Percentiles rank a stretch among this genome's conserved stretches.
Conservation (phyloP, 2,329 filamentous ascomycete species). For the Lachnellula cervina region DNA sequence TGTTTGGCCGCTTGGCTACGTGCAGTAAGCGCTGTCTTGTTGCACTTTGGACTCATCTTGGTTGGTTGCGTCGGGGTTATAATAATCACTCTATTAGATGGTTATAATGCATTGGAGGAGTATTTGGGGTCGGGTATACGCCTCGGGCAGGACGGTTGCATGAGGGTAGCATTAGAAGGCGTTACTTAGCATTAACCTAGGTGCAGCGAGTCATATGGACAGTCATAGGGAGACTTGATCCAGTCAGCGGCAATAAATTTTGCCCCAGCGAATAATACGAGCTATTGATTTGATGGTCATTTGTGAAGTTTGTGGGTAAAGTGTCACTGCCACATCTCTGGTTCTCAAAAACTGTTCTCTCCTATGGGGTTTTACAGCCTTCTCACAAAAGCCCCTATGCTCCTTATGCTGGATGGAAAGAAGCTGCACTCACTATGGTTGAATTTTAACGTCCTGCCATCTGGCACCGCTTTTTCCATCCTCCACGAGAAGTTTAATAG, state of each 20-base stretch:
- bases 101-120: slow-evolving; percentile 14
- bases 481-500: too few species aligned
- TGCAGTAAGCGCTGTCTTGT: not conserved
- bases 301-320: too few species aligned
- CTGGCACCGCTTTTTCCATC: too few species aligned
- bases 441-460: too few species aligned
- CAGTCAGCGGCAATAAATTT: not conserved
- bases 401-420: too few species aligned
- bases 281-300: too few species aligned
- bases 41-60: slow-evolving; percentile 4
- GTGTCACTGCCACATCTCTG: too few species aligned
- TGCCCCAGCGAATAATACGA: not conserved
- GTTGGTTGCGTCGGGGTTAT: slow-evolving; percentile 9
- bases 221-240: too few species aligned
- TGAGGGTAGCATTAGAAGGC: slow-evolving; percentile 8
- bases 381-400: too few species aligned
- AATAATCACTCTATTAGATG: slow-evolving; percentile 7
- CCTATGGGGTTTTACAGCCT: too few species aligned
- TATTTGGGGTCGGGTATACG: slow-evolving; percentile 2
- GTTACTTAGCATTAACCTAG: not conserved
- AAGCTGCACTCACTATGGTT: too few species aligned
- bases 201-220: not conserved
- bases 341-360: not conserved
- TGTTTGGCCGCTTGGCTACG: not conserved
- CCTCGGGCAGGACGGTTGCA: slow-evolving; percentile 1